These are phyloP conservation scores for Chamaecrista fasciculata DNA, from an alignment of 306 rosid species.

Conservation along the genomic window DNA sequence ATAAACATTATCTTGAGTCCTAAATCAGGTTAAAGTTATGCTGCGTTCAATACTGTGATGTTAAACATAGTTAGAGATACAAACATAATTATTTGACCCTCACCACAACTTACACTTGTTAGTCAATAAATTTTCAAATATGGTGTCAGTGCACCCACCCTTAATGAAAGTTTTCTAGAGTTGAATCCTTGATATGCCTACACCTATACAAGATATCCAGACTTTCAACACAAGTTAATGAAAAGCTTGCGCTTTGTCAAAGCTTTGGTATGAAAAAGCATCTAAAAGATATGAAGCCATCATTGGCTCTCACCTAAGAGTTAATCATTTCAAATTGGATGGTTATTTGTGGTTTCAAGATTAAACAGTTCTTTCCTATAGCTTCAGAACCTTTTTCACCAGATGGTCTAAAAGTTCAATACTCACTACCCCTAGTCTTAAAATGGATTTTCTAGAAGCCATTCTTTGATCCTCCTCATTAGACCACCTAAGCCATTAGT, in stretches of 20 bases:
- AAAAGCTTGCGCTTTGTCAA: background rate
- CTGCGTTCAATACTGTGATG: conserved; percentile 1
- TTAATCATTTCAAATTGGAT: background rate
- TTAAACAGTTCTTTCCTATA: background rate
- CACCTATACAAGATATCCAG: background rate
- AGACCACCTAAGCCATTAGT: background rate
- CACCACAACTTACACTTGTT: background rate
- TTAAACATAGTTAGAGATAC: background rate
- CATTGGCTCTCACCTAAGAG: background rate
- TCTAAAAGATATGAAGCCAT: background rate
- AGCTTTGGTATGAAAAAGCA: background rate
- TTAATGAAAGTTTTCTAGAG: background rate
- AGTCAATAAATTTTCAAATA: background rate
- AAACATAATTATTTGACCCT: background rate
- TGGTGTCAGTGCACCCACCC: background rate
- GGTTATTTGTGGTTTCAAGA: background rate
- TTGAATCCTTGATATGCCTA: background rate
- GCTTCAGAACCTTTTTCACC: background rate
- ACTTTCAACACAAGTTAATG: too few relatives aligned
- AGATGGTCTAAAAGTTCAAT: background rate
- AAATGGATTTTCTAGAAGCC: background rate
- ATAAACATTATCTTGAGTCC: conserved; percentile 10
- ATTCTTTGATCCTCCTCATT: background rate
- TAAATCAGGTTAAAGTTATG: background rate
- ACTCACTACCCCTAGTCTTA: background rate